phyloP scores from a whole-genome alignment of 805 yeast genomes.

The Yarrowia phangngaensis region DNA sequence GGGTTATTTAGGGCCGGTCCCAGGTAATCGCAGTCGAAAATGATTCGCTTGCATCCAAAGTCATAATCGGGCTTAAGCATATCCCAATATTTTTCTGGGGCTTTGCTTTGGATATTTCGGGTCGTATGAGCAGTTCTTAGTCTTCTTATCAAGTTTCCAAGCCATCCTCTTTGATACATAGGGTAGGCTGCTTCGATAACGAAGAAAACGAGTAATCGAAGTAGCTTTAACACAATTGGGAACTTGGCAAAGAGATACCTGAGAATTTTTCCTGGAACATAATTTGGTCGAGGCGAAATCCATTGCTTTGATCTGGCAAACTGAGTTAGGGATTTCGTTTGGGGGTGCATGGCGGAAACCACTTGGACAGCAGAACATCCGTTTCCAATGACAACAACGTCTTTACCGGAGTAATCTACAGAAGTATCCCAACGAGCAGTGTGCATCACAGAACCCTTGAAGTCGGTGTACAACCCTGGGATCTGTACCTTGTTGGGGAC shows the following conservation, averaged over 20 bases:
- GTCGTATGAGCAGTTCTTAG: slow-evolving; percentile 18
- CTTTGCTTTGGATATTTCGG: slow-evolving; percentile 20
- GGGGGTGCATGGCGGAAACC: slow-evolving; percentile 24
- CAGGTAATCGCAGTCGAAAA: slow-evolving; percentile 29
- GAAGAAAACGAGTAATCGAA: slow-evolving; percentile 27
- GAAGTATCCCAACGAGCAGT: slow-evolving; percentile 31
- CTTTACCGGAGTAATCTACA: slow-evolving; percentile 25
- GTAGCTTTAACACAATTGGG: slow-evolving; percentile 15
- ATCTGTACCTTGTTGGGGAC: slow-evolving; percentile 27
- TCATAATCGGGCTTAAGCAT: slow-evolving; percentile 29
- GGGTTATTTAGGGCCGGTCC: slow-evolving; percentile 25
- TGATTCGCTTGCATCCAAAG: slow-evolving; percentile 30
- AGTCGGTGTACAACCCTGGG: slow-evolving; percentile 28
- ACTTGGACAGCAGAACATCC: slow-evolving; percentile 30
- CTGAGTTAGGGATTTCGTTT: slow-evolving; percentile 28
- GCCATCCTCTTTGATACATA: slow-evolving; percentile 27
- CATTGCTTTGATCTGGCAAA: slow-evolving; percentile 30
- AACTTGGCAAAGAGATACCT: slow-evolving; percentile 1
- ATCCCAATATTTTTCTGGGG: slow-evolving; percentile 30
- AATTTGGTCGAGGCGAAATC: slow-evolving; percentile 29
- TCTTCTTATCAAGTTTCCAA: slow-evolving; percentile 19
- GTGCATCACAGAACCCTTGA: slow-evolving; percentile 29
- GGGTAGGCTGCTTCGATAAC: slow-evolving; percentile 27
- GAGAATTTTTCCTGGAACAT: background rate
- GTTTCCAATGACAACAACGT: slow-evolving; percentile 28